Evolutionary conservation across 768 basidiomycete genomes (phyloP).

Genomic region (Tylopilus subfusipes): DNA sequence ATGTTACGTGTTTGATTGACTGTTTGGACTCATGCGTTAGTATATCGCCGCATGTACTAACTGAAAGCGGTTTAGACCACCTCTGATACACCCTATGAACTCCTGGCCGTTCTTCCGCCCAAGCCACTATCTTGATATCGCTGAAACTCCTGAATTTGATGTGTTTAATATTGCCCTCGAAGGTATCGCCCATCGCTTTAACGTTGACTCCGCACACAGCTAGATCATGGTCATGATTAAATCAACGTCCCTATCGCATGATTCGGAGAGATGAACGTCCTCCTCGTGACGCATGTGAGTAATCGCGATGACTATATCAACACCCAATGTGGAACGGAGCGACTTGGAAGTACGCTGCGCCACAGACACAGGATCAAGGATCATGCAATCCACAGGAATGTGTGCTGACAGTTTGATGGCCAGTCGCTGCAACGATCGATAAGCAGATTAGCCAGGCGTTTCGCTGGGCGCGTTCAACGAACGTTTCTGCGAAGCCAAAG

Average conservation of each 20-base stretch:
- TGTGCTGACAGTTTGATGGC: conserved; percentile 7
- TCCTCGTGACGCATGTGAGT: conserved; percentile 16
- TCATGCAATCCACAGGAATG: conserved; percentile 5
- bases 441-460: background rate
- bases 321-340: background rate
- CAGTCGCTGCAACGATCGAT: background rate
- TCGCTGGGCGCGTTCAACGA: background rate
- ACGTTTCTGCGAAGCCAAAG: conserved; percentile 12
- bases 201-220: conserved; percentile 6
- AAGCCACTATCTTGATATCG: conserved; percentile 4
- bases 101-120: background rate
- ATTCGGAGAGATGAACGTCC: background rate
- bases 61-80: conserved; percentile 2
- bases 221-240: conserved; percentile 13
- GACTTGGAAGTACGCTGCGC: background rate
- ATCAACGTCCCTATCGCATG: conserved; percentile 1
- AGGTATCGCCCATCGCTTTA: background rate
- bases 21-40: background rate
- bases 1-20: conserved; percentile 9
- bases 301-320: conserved; percentile 6
- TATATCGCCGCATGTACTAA: too few relatives aligned
- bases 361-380: conserved; percentile 11
- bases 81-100: background rate
- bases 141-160: conserved; percentile 5
- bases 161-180: conserved; percentile 5